These are phyloP conservation scores for Spizellomyces punctatus DNA, from an alignment of 192 early-diverging fungal genomes.

Conservation along the genomic window DNA sequence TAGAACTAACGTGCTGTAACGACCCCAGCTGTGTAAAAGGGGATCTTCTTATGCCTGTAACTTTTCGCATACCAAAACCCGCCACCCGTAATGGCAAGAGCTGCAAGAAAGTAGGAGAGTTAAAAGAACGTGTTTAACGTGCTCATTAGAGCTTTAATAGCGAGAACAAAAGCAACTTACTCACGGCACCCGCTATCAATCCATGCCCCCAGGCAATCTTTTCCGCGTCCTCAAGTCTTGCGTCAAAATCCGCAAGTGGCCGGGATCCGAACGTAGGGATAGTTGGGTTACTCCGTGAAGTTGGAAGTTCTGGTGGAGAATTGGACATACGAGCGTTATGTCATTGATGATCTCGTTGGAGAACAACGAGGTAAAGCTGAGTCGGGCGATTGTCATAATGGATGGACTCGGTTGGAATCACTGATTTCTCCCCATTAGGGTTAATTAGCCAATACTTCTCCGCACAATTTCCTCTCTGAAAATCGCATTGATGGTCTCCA, in stretches of 20 bases:
- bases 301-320: too few relatives aligned
- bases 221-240: slow-evolving; percentile 3
- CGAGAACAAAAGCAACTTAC: neutral
- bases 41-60: neutral
- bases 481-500: too few relatives aligned
- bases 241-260: neutral
- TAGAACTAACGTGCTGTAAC: slow-evolving; percentile 11
- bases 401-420: too few relatives aligned
- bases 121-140: neutral
- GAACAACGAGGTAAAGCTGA: too few relatives aligned
- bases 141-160: neutral
- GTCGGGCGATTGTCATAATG: too few relatives aligned
- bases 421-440: too few relatives aligned
- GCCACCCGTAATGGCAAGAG: neutral
- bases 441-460: too few relatives aligned
- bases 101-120: neutral
- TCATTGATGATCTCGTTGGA: too few relatives aligned
- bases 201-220: slow-evolving; percentile 5
- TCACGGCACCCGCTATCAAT: slow-evolving; percentile 1
- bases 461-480: too few relatives aligned
- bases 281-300: neutral
- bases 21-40: slow-evolving; percentile 17
- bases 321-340: too few relatives aligned
- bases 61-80: slow-evolving; percentile 12
- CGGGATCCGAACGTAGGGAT: neutral